Evolutionary conservation across 2,329 filamentous ascomycete species (phyloP), one percentile per base, ranked within the genome.

Genomic region (Capronia americana): DNA sequence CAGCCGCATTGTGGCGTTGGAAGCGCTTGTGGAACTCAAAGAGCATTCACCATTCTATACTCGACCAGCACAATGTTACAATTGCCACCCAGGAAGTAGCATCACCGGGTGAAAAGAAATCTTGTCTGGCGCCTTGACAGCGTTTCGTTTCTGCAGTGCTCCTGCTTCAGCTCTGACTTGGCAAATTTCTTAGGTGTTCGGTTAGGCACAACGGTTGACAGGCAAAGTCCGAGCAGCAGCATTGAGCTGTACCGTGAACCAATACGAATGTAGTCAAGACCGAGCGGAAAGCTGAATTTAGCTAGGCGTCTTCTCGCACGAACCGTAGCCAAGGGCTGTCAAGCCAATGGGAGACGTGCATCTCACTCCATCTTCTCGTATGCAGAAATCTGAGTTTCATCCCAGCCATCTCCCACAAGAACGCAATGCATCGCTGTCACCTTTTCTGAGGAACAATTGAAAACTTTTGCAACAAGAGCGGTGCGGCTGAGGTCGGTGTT

Each of bases 161-260:
- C 24, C 24, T 44, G 50, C 28, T 24, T 26, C 44, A 17, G n/a
- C 20, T 61, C 28, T 55, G 53, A 32, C 28, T 55, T 55, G 28
- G 53, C 32, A 12, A 23, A 28, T 51, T 23, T 28, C 48, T 51
- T 51, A 20, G 38, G 24, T 10, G 14, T 14, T 51, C 48, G 48
- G 6, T 23, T 51, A 24, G 48, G 20, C 20, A 23, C 10, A 8
- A 24, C 44, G 17, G 17, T 23, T 7, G 11, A 12, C 41, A 59
- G 41, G n/a, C 48, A 26, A 26, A 50, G 57, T 59, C 57, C 57
- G 57, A 34, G 57, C 41, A 59, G 44, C 41, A 59, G 44, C 26
- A 30, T 11, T 23, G 41, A 46, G 46, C 26, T 38, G 57, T 24
- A 59, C 14, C 24, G 41, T 44, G 26, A 50, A 17, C 57, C 57